Percentiles rank a stretch among this genome's conserved stretches.
phyloP scores from a whole-genome alignment of 139 green algal genomes.

The Chlamydomonas schloesseri region DNA sequence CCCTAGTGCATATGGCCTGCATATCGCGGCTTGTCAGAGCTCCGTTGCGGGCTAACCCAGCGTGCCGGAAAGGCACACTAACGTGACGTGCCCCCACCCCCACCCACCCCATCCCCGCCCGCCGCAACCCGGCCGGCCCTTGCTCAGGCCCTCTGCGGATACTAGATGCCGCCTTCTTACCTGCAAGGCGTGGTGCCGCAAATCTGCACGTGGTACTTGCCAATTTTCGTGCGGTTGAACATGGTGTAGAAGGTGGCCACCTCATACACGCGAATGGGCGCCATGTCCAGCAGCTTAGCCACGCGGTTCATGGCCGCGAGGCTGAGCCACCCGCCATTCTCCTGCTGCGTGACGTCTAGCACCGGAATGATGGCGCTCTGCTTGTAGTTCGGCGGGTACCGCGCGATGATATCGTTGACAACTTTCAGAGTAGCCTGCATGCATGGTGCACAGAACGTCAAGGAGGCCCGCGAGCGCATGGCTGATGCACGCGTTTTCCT shows the following conservation, averaged over 20 bases:
- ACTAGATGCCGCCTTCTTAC: slow-evolving; percentile 3
- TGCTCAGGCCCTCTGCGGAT: too few relatives aligned
- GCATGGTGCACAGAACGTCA: not conserved
- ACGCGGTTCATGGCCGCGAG: slow-evolving; percentile 95
- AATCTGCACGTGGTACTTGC: slow-evolving; percentile 98
- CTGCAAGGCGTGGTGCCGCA: slow-evolving; percentile 98
- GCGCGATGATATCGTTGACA: slow-evolving; percentile 81
- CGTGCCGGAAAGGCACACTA: too few relatives aligned
- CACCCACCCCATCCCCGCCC: too few relatives aligned
- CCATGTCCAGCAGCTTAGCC: slow-evolving; percentile 88
- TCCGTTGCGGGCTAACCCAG: too few relatives aligned
- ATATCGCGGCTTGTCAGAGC: too few relatives aligned
- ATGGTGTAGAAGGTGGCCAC: slow-evolving; percentile 99
- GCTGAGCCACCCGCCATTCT: slow-evolving; percentile 93
- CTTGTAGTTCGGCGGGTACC: slow-evolving; percentile 98
- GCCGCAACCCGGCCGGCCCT: not conserved
- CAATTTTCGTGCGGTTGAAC: slow-evolving; percentile 98
- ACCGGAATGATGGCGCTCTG: slow-evolving; percentile 93
- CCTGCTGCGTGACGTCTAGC: slow-evolving; percentile 97
- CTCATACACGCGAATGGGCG: slow-evolving; percentile 96
- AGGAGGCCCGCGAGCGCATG: not conserved
- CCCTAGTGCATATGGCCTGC: too few relatives aligned
- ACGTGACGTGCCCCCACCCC: too few relatives aligned
- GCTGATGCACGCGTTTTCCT: not conserved
- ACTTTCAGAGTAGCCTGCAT: slow-evolving; percentile 59